These are phyloP conservation scores for Tinospora cordifolia DNA, from an alignment of 164 flowering plant species.

Conservation along the genomic window DNA sequence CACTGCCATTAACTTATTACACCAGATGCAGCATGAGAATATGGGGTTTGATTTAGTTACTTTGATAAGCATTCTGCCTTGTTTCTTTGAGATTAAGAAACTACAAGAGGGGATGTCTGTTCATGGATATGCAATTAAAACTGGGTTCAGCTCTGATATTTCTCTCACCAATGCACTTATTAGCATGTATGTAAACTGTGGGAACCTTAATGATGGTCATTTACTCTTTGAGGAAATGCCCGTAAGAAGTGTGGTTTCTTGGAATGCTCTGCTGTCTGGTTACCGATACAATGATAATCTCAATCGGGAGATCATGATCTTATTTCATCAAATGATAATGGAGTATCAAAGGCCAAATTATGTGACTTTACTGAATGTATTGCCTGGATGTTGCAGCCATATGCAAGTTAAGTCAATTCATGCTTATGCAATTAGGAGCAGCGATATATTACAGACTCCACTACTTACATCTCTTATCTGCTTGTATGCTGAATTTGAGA, in stretches of 20 bases:
- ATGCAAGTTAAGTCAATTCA: constrained; percentile 44
- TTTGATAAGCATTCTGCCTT: constrained; percentile 40
- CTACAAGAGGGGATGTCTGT: constrained; percentile 33
- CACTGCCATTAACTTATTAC: constrained; percentile 20
- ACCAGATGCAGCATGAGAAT: constrained; percentile 39
- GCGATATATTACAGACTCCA: constrained; percentile 24
- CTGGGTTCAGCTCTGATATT: constrained; percentile 26
- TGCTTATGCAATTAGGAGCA: constrained; percentile 37
- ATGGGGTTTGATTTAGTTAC: constrained; percentile 40
- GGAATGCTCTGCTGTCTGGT: constrained; percentile 60
- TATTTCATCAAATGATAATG: constrained; percentile 33
- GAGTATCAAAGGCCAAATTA: constrained; percentile 40
- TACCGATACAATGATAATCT: constrained; percentile 28
- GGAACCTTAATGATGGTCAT: constrained; percentile 31
- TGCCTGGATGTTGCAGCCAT: constrained; percentile 32
- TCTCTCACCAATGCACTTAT: constrained; percentile 47
- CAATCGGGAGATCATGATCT: constrained; percentile 22
- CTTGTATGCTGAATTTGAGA: constrained; percentile 47
- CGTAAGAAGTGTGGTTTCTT: constrained; percentile 37
- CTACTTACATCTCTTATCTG: constrained; percentile 45
- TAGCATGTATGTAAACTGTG: constrained; percentile 49
- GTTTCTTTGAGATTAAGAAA: constrained; percentile 18
- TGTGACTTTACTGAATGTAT: constrained; percentile 41
- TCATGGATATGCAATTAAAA: constrained; percentile 41
- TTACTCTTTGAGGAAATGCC: constrained; percentile 39